Evolutionary conservation across 148 eudicot species (phyloP), one percentile per base, ranked within the genome.

Genomic region (Silene uniflora): DNA sequence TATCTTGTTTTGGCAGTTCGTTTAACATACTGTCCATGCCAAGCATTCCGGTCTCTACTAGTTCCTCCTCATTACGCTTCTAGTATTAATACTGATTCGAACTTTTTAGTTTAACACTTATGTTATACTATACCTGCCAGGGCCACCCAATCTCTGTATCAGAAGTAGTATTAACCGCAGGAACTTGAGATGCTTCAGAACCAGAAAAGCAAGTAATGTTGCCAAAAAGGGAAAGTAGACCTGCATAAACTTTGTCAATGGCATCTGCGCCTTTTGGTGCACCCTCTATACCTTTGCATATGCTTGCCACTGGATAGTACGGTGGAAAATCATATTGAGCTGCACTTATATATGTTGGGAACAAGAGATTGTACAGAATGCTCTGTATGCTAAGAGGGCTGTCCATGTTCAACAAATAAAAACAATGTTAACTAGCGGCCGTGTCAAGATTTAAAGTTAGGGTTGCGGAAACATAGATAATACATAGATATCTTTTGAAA

Each of bases 161-260:
- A 67, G 44, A 35, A 32, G 70, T 6, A 29, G 47, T 35, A 67
- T 22, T 17, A 17, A 39, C 44, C 44, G 44, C 44, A 39, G 70
- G 49, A 67, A 35, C 70, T 35, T 32, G 70, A 67, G 70, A 67
- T 7, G 70, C 70, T 67, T 67, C 70, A 39, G 70, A 35, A 32
- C 70, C 70, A 5, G 70, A 29, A 35, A 67, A 14, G 3, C 70
- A 67, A 18, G 70, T 32, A 32, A 39, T 5, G 49, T 67, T 35
- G 22, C 49, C 70, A 18, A 67, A 35, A 35, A 67, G 70, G 47
- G 47, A 35, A 35, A 67, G 22, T 39, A 67, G 49, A 3, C 70
- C 70, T 1, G 70, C 70, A 35, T 67, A 67, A 1, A 67, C 70
- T 67, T 67, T 67, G 23, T 35, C 70, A 18, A 67, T 67, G 21